A percentile compares a stretch with the other conserved stretches of the same genome.
phyloP scores from a whole-genome alignment of 768 basidiomycete genomes.

The Mycena vulgaris region DNA sequence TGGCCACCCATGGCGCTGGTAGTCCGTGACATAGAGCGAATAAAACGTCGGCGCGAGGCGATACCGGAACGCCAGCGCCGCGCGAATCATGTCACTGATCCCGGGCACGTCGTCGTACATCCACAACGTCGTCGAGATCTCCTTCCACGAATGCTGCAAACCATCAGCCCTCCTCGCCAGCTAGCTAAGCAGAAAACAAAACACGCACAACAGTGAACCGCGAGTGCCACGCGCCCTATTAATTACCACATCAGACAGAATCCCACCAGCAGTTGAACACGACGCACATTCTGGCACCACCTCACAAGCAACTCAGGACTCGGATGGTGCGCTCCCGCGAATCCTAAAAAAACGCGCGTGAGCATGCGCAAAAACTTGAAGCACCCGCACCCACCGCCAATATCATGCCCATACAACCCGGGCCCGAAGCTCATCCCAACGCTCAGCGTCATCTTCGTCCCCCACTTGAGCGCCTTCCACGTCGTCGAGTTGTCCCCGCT shows the following conservation, averaged over 20 bases:
- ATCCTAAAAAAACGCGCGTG: not conserved
- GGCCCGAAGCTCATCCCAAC: slow-evolving; percentile 40
- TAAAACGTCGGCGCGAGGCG: slow-evolving; percentile 40
- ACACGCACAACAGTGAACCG: slow-evolving; percentile 39
- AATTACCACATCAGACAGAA: slow-evolving; percentile 8
- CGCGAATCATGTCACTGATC: slow-evolving; percentile 33
- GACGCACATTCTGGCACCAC: slow-evolving; percentile 38
- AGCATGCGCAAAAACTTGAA: not conserved
- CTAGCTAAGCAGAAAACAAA: too few species aligned
- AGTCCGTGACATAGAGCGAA: slow-evolving; percentile 38
- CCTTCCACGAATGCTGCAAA: slow-evolving; percentile 38
- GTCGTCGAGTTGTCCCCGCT: slow-evolving; percentile 41
- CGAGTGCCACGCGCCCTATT: slow-evolving; percentile 38
- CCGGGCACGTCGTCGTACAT: slow-evolving; percentile 38
- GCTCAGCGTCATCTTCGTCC: slow-evolving; percentile 40
- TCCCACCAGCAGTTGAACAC: not conserved
- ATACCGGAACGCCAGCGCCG: slow-evolving; percentile 32
- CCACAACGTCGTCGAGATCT: slow-evolving; percentile 38
- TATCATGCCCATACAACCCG: slow-evolving; percentile 39
- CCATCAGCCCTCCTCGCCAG: too few species aligned
- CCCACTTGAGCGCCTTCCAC: slow-evolving; percentile 39
- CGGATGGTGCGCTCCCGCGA: slow-evolving; percentile 37
- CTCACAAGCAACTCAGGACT: slow-evolving; percentile 38
- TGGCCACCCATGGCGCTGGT: slow-evolving; percentile 38
- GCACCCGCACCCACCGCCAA: slow-evolving; percentile 24